Evolutionary conservation across 2,329 filamentous ascomycete species (phyloP).

Genomic region (Tolypocladium nubicola): DNA sequence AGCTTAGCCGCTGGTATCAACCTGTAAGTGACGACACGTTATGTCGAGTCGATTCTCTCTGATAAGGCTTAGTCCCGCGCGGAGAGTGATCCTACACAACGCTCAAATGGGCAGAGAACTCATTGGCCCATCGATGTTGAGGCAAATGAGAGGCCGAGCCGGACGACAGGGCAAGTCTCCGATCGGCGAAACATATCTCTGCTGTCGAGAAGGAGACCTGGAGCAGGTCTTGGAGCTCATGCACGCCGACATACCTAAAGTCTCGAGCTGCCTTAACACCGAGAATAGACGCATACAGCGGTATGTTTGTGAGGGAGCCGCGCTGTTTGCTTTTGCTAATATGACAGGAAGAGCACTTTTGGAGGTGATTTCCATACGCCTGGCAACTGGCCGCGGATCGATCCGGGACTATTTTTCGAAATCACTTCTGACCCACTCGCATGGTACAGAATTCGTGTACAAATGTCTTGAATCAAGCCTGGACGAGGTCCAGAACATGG

Average conservation of each 20-base stretch:
- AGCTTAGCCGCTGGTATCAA: conserved; percentile 79
- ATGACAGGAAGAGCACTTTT: conserved; percentile 46
- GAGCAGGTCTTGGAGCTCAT: conserved; percentile 61
- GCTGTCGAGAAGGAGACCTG: conserved; percentile 57
- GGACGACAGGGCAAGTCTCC: conserved; percentile 72
- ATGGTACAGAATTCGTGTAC: conserved; percentile 36
- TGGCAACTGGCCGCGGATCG: conserved; percentile 55
- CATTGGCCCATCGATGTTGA: conserved; percentile 68
- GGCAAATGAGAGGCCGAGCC: conserved; percentile 71
- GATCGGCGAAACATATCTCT: conserved; percentile 67
- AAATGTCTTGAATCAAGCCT: conserved; percentile 49
- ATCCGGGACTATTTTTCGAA: conserved; percentile 58
- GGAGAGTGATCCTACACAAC: conserved; percentile 65
- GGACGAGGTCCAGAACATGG: conserved; percentile 41
- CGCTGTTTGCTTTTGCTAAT: not conserved
- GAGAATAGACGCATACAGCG: conserved; percentile 59
- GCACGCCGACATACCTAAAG: conserved; percentile 59
- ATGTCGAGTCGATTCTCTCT: not conserved
- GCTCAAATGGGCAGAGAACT: conserved; percentile 67
- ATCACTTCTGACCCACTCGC: conserved; percentile 54
- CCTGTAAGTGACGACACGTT: conserved; percentile 26
- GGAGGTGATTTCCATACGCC: conserved; percentile 56
- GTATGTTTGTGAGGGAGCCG: conserved; percentile 20
- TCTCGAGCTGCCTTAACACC: conserved; percentile 57
- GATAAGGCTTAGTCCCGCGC: conserved; percentile 36